Conservation (phyloP, 108 stramenopile species). For the Conticribra weissflogii region DNA sequence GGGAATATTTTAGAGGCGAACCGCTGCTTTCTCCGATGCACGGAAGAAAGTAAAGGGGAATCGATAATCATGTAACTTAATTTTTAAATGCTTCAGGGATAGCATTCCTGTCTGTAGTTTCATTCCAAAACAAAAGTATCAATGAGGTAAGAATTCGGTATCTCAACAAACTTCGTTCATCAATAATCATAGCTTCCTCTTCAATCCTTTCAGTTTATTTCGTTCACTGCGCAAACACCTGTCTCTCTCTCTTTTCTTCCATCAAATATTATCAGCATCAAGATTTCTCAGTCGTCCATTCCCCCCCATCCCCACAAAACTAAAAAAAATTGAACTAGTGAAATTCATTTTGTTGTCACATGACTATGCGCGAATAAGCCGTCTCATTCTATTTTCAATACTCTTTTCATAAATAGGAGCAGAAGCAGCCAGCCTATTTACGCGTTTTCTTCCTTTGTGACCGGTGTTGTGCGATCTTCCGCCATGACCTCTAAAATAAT, state of each 20-base stretch:
- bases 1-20: constrained; percentile 22
- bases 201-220: too few relatives aligned
- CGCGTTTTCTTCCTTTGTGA: constrained; percentile 63
- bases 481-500: constrained; percentile 47
- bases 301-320: background rate
- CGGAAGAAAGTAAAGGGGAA: constrained; percentile 1
- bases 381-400: constrained; percentile 73
- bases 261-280: too few relatives aligned
- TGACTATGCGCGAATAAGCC: constrained; percentile 47
- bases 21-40: constrained; percentile 26
- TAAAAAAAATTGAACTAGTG: too few relatives aligned
- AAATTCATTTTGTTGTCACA: background rate
- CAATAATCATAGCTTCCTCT: too few relatives aligned
- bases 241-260: too few relatives aligned
- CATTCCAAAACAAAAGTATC: too few relatives aligned
- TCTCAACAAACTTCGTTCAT: too few relatives aligned
- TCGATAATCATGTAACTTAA: too few relatives aligned
- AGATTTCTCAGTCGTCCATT: too few relatives aligned
- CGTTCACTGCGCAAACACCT: too few relatives aligned
- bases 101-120: background rate
- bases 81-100: too few relatives aligned
- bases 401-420: constrained; percentile 64
- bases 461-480: constrained; percentile 83
- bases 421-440: constrained; percentile 63
- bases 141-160: too few relatives aligned